Percentiles rank a stretch among this genome's conserved stretches.
Evolutionary conservation across 148 eudicot genomes (phyloP).

Genomic region (Selenicereus undatus): DNA sequence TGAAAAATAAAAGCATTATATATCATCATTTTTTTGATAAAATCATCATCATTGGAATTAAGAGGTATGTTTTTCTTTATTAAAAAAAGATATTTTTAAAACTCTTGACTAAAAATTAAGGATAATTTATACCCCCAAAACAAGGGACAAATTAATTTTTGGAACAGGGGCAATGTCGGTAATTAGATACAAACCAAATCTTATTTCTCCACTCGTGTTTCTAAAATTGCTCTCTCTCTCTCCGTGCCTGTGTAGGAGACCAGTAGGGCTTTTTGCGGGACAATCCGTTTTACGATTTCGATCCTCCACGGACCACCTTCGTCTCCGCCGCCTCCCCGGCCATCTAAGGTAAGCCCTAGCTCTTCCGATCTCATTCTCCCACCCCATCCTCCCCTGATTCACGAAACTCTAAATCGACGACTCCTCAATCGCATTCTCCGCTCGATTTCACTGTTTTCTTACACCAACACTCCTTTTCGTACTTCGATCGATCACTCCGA

Average conservation of each 20-base stretch:
- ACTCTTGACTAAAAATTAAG: too few relatives aligned
- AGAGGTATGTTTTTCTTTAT: too few relatives aligned
- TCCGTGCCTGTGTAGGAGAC: not conserved
- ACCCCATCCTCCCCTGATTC: not conserved
- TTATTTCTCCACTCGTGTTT: not conserved
- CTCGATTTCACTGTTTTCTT: not conserved
- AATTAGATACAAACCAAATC: not conserved
- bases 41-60: too few relatives aligned
- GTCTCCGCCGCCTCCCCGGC: not conserved
- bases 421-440: not conserved
- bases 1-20: too few relatives aligned
- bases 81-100: too few relatives aligned
- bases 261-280: not conserved
- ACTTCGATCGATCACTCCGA: not conserved
- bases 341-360: not conserved
- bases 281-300: not conserved
- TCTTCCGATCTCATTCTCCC: not conserved
- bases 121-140: too few relatives aligned
- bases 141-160: too few relatives aligned
- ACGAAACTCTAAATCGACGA: constrained; percentile 17
- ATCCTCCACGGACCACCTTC: not conserved
- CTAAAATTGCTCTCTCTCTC: not conserved
- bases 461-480: not conserved
- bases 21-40: too few relatives aligned
- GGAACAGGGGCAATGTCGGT: not conserved